A percentile compares a stretch with the other conserved stretches of the same genome.
These are phyloP conservation scores for Ophiocordyceps camponoti-leonardi DNA, from an alignment of 2,329 filamentous ascomycete species.

Conservation along the genomic window DNA sequence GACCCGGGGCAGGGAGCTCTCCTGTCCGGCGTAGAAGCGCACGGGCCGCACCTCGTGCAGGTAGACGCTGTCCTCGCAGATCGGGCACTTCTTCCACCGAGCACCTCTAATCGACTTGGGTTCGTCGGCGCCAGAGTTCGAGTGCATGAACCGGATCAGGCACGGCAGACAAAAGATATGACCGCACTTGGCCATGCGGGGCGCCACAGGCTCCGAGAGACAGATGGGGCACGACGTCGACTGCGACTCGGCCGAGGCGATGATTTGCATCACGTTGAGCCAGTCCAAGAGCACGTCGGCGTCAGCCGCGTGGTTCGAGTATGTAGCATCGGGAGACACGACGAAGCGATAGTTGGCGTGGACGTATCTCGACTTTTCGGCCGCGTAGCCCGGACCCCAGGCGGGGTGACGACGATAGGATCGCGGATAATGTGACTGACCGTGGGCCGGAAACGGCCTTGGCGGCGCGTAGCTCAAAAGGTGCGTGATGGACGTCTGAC, in stretches of 20 bases:
- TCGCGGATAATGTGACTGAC: conserved; percentile 31
- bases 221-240: conserved; percentile 85
- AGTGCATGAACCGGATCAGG: conserved; percentile 89
- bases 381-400: conserved; percentile 73
- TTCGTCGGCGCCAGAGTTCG: conserved; percentile 55
- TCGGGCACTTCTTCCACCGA: conserved; percentile 87
- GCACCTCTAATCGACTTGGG: conserved; percentile 48
- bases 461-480: conserved; percentile 81
- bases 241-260: conserved; percentile 83
- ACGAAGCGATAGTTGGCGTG: conserved; percentile 98
- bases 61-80: conserved; percentile 89
- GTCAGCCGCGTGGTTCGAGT: conserved; percentile 64
- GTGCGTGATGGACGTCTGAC: conserved; percentile 94
- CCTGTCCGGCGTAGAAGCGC: conserved; percentile 79
- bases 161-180: conserved; percentile 95
- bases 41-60: conserved; percentile 80
- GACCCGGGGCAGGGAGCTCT: conserved; percentile 60
- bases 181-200: conserved; percentile 91
- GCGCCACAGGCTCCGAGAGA: conserved; percentile 78
- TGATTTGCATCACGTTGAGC: conserved; percentile 76
- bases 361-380: conserved; percentile 78
- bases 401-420: conserved; percentile 54
- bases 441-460: conserved; percentile 45
- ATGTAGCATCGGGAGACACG: conserved; percentile 66
- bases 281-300: conserved; percentile 84